Base-by-base conservation (phyloP, 768 basidiomycete species). In the Naganishia friedmannii region DNA sequence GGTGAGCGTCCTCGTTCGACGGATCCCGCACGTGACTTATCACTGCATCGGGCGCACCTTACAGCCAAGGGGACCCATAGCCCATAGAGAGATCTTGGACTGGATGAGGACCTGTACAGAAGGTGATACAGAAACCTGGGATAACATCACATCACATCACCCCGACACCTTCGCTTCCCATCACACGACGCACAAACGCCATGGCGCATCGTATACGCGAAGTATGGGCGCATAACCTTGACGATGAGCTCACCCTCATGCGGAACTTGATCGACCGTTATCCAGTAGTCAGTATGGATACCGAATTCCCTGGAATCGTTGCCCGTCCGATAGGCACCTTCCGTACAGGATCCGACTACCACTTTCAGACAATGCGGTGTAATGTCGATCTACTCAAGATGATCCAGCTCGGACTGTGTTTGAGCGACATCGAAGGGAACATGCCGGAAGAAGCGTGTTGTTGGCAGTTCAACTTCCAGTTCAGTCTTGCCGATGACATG, bases 381-480 rank as follows among this genome's bases (percentile, higher is more conserved):
- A 99, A 99, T 82, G 96, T 98, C 77, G 96, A 99, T 85, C 84
- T 98, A 58, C 86, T 99, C 74, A 93, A 92, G 84, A 91, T 98
- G 82, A 97, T 99, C 63, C 96, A 99, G 83, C 88, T 98, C 71
- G 96, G 96, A 6, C 86, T 99, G 73, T 96, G 96, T 7, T 84
- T 99, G 32, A 89, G 91, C 48, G 93, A 98, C 80, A 93, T 94
- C 79, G 87, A 96, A 37, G 96, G 96, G 5, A 89, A 93, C 77
- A 88, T 89, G 69, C 92, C 94, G 74, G 94, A 95, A 66, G 60
- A 63, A 19, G 87, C 89, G 42, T 90, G 90, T 34, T 96, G 94
- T 66, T 99, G 96, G 96, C 96, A 99, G 82, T 99, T 99, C 84
- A 99, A 99, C 82, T 98, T 99, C 84, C 87, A 86, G 78, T 99